A percentile compares a stretch with the other conserved stretches of the same genome.
Conservation (phyloP, 352 stramenopile species). For the Phytopythium kandeliae region DNA sequence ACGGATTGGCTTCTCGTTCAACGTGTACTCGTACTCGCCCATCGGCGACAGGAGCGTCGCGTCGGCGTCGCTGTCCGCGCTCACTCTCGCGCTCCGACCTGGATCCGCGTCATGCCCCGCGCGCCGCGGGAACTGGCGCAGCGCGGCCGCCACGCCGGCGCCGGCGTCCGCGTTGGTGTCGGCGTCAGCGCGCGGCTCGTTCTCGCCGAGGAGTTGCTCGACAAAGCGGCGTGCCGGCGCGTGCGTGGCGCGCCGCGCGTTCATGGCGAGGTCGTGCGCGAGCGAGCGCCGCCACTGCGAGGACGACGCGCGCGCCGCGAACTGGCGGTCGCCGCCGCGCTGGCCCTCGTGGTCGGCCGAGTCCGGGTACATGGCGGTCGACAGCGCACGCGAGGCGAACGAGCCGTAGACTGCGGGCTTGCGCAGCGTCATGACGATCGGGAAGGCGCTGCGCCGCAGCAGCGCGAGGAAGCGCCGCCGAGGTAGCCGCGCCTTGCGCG, state of each 20-base stretch:
- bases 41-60: conserved; percentile 31
- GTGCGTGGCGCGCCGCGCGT: conserved; percentile 20
- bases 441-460: conserved; percentile 32
- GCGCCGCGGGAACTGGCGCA: conserved; percentile 1
- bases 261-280: conserved; percentile 45
- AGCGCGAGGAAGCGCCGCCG: conserved; percentile 37
- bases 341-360: conserved; percentile 51
- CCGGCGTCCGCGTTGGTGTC: not conserved
- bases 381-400: conserved; percentile 53
- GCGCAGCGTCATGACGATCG: conserved; percentile 64
- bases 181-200: not conserved
- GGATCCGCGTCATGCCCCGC: no score
- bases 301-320: conserved; percentile 47
- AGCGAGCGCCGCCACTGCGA: conserved; percentile 58
- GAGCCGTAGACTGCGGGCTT: conserved; percentile 53
- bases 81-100: no score
- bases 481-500: conserved; percentile 37
- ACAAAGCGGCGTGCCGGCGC: conserved; percentile 15
- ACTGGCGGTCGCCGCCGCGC: conserved; percentile 20
- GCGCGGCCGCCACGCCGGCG: not conserved
- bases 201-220: conserved; percentile 17
- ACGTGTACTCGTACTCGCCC: conserved; percentile 55
- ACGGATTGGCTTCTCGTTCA: conserved; percentile 43
- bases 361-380: conserved; percentile 68
- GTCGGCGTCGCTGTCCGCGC: no score